These are phyloP conservation scores for Aegle marmelos DNA, from an alignment of 345 rosid genomes.

Conservation along the genomic window DNA sequence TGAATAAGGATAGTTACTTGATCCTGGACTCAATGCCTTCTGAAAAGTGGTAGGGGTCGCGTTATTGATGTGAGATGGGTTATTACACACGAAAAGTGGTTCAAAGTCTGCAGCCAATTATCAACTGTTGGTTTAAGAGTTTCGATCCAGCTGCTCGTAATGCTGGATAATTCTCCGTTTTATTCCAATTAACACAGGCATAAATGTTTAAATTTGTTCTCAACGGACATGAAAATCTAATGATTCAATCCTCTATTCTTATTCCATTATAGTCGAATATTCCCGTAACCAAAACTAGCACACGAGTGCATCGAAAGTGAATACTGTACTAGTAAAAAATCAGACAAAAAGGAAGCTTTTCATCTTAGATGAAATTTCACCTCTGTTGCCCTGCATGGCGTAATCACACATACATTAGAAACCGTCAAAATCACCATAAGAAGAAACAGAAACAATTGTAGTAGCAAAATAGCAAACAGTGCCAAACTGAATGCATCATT, in stretches of 20 bases:
- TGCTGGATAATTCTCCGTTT: too few species aligned
- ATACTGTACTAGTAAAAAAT: background rate
- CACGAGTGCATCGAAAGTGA: background rate
- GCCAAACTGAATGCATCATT: background rate
- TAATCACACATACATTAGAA: background rate
- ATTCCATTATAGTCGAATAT: background rate
- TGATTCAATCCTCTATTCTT: background rate
- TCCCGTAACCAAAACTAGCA: background rate
- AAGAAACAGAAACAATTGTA: background rate
- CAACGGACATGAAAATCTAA: too few species aligned
- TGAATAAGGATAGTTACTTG: conserved; percentile 96
- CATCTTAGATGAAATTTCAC: conserved; percentile 50
- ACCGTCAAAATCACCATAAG: background rate
- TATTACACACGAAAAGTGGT: conserved; percentile 46
- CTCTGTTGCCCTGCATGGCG: conserved; percentile 26
- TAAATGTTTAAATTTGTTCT: too few species aligned
- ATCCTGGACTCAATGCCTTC: conserved; percentile 94
- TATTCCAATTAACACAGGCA: too few species aligned
- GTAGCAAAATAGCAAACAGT: background rate
- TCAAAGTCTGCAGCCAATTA: conserved; percentile 23
- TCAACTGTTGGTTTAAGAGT: too few species aligned
- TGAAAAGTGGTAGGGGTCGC: too few species aligned
- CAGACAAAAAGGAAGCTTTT: background rate
- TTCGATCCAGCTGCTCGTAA: too few species aligned
- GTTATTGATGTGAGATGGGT: too few species aligned